phyloP scores from a whole-genome alignment of 2,329 filamentous ascomycete species.

The Calonectria crousiana region DNA sequence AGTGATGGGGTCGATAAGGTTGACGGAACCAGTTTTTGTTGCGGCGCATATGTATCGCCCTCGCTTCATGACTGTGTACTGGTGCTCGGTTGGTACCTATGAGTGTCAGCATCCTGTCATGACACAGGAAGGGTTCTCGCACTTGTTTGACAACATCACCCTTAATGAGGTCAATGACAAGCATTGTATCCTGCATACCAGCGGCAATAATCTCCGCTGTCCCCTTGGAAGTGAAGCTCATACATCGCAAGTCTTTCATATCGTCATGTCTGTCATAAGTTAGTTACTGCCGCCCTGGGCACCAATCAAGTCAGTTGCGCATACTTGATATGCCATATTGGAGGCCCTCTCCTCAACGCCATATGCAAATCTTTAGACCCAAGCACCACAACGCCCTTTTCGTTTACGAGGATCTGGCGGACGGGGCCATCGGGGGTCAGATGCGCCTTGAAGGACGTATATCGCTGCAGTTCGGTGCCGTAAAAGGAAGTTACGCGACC shows the following conservation, averaged over 20 bases:
- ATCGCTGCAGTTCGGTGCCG: conserved; percentile 84
- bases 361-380: conserved; percentile 89
- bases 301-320: conserved; percentile 37
- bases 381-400: conserved; percentile 89
- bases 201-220: conserved; percentile 88
- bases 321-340: conserved; percentile 89
- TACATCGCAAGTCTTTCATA: conserved; percentile 91
- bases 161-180: conserved; percentile 78
- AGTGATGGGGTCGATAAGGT: conserved; percentile 85
- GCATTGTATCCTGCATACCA: conserved; percentile 88
- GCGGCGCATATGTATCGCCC: conserved; percentile 93
- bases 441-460: conserved; percentile 91
- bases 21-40: conserved; percentile 83
- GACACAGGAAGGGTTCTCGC: background rate
- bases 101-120: conserved; percentile 45
- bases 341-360: conserved; percentile 82
- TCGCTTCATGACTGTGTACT: conserved; percentile 93
- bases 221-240: conserved; percentile 93
- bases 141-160: conserved; percentile 79
- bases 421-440: conserved; percentile 79
- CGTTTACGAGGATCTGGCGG: conserved; percentile 90
- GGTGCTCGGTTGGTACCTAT: conserved; percentile 76
- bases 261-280: conserved; percentile 68
- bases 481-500: conserved; percentile 92
- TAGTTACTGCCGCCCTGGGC: conserved; percentile 23